Evolutionary conservation across 139 green algal species (phyloP), one percentile per base, ranked within the genome.

Genomic region (Chlorella vulgaris): DNA sequence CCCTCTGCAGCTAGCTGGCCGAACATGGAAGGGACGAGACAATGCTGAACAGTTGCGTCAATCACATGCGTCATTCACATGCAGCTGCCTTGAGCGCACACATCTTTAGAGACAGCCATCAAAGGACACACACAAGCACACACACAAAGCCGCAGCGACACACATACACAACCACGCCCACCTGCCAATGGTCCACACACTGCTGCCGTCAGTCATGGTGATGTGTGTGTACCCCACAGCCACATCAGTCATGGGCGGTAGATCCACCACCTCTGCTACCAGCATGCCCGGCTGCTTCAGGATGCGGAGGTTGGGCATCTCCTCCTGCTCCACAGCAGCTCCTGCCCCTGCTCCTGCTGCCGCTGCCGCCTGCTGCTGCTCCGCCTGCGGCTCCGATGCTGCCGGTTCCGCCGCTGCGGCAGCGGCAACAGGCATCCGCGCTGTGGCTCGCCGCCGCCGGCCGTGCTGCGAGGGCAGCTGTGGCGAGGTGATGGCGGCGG

Each of bases 121-220:
- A 31, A 31, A 36, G 24, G 29, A 35, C 28, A 38, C 68, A 40
- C 66, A 39, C 36, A 66, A 58, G 35, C 68, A 24, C 66, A 60
- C 33, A 58, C 2, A 39, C 43, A 7, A 24, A 6, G 3, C 4
- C 53, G 0, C 74, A 86, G n/a, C 28, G 21, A 33, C 36, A 66
- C 69, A 51, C 68, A n/a, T 50, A 60, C 33, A 58, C 2, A 31
- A 29, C 29, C 18, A 15, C 21, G 4, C 58, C 0, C 71, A 85
- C 33, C 85, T 71, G 39, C 89, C 88, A n/a, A 93, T 38, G 8
- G 47, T 82, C 90, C 90, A 95, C 33, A 95, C 88, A 28, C 75
- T 63, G 33, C 81, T 35, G 31, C 89, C 91, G 69, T 95, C 90
- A 3, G 66, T 88, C 67, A 95, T 65, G 5, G 93, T 61, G 5